Conservation (phyloP, 163 green algal genomes). For the Chlorella variabilis region DNA sequence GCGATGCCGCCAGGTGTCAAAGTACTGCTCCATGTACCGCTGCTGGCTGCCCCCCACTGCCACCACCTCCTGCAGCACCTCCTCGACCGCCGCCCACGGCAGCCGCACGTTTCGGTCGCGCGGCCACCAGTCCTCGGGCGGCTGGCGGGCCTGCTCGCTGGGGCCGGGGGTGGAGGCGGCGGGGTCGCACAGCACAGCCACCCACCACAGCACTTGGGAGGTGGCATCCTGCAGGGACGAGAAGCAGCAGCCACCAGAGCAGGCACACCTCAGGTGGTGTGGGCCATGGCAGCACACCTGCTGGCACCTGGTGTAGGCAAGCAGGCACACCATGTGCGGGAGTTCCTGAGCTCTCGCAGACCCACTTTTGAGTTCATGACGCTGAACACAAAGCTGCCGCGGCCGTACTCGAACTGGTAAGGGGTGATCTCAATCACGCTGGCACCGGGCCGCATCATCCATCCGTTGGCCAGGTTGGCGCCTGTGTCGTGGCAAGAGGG, state of each 20-base stretch:
- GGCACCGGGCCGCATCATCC: constrained; percentile 24
- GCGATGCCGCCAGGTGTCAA: neutral
- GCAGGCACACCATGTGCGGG: no score
- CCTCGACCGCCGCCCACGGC: constrained; percentile 15
- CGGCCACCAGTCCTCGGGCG: neutral
- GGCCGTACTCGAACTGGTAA: constrained; percentile 25
- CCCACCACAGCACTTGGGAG: constrained; percentile 31
- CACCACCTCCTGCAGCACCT: constrained; percentile 1
- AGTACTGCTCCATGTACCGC: constrained; percentile 14
- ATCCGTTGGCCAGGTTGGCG: constrained; percentile 35
- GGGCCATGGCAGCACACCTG: neutral
- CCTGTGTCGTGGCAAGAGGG: no score
- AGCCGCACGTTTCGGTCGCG: constrained; percentile 26
- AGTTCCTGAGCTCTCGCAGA: no score
- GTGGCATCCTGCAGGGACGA: constrained; percentile 16
- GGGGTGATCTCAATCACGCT: constrained; percentile 27
- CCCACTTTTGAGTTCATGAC: constrained; percentile 11
- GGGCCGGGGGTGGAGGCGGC: constrained; percentile 14
- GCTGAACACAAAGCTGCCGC: constrained; percentile 22
- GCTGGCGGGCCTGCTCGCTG: neutral
- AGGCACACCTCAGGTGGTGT: neutral
- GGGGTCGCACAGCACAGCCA: constrained; percentile 16
- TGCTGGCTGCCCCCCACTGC: constrained; percentile 10
- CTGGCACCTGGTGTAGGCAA: neutral
- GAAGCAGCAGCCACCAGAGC: neutral